Base-by-base conservation (phyloP, 257 asterid genomes). In the Catharanthus roseus region DNA sequence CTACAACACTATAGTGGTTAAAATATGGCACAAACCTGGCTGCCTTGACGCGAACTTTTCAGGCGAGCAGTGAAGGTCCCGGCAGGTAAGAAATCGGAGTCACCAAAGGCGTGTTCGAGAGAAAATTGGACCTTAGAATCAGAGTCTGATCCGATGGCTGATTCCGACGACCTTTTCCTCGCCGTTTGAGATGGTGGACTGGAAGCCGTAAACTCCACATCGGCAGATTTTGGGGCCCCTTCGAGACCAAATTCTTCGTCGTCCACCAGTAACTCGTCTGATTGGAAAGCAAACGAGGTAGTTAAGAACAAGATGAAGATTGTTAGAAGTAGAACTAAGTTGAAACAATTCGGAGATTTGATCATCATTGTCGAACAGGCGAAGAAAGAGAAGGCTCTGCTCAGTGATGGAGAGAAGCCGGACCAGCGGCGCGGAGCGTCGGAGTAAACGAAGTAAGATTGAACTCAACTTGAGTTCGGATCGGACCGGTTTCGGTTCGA, bases 41-140 rank as follows among this genome's bases (percentile, higher is more conserved):
- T 86, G 50, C 95, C 95, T 38, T 86, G 92, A 56, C 95, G 76
- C 70, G 91, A 87, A 71, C 86, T 85, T 78, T 87, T 95, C 66
- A 95, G 81, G 65, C 99, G 96, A 73, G 97, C 99, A 19, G 96
- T 82, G 80, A 95, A 95, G 24, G 88, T 82, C 41, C 99, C 99
- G 36, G 98, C 97, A 45, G 90, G 85, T 2, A 85, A 81, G 84
- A 95, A 95, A 58, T 88, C 90, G 56, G 96, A 86, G 71, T 87
- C 93, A 12, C 97, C 98, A 60, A 95, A 95, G 66, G 97, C 91
- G 78, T 95, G 99, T 60, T 95, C 97, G 34, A 95, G 87, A 10
- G 81, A 15, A 80, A 95, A 87, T 80, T 91, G 96, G 70, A 95
- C 55, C 79, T 89, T 91, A 53, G 97, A 91, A 76, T 91, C 96